Percentiles rank a stretch among this genome's conserved stretches.
phyloP scores from a whole-genome alignment of 2,329 filamentous ascomycete genomes.

The Colletotrichum limetticola region DNA sequence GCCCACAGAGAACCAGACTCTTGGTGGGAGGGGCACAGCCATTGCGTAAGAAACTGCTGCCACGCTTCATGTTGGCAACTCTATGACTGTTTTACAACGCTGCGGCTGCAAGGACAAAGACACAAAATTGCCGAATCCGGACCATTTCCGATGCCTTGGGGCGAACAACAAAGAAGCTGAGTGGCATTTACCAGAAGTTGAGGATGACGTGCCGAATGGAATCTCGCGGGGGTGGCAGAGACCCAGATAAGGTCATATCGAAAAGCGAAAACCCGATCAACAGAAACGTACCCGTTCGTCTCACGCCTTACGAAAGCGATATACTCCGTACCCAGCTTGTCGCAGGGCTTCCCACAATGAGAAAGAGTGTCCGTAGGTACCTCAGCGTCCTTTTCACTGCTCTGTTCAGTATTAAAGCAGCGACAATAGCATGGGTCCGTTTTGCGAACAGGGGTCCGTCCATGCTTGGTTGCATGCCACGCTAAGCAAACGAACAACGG shows the following conservation, averaged over 20 bases:
- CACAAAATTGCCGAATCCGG: neutral
- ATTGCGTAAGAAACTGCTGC: neutral
- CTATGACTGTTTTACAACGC: neutral
- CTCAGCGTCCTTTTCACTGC: no score
- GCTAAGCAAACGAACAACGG: slow-evolving; percentile 5
- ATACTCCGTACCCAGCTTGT: neutral
- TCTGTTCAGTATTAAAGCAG: slow-evolving; percentile 10
- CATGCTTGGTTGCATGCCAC: slow-evolving; percentile 1
- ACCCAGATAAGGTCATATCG: neutral
- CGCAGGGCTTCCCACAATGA: slow-evolving; percentile 9
- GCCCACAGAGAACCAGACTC: neutral
- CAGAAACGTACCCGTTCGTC: neutral
- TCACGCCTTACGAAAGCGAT: neutral
- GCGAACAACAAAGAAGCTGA: neutral
- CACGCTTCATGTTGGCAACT: neutral
- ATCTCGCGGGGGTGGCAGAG: neutral
- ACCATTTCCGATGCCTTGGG: neutral
- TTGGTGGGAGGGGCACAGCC: neutral
- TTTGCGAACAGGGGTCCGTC: slow-evolving; percentile 16
- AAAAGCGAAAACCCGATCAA: neutral
- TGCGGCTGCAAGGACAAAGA: slow-evolving; percentile 3
- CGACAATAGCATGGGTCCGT: neutral
- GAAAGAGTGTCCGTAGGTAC: neutral
- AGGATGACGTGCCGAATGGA: neutral
- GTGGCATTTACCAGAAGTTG: neutral